Evolutionary conservation across 345 rosid species (phyloP).

Genomic region (Psidium friedrichsthalianum): DNA sequence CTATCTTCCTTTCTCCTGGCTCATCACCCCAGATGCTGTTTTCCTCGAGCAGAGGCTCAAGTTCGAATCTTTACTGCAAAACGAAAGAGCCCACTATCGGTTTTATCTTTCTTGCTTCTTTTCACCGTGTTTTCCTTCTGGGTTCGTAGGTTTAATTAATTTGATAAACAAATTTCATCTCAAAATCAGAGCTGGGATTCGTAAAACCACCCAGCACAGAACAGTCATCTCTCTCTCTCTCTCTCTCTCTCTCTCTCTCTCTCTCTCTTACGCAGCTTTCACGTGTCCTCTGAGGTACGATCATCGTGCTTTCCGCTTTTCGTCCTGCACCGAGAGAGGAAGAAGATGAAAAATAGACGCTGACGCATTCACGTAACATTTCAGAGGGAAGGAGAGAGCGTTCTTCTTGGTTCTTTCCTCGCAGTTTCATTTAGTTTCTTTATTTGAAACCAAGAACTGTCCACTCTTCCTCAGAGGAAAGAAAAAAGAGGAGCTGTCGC

Average conservation of each 20-base stretch:
- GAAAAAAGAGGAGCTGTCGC: neutral
- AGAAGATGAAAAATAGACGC: neutral
- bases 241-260: neutral
- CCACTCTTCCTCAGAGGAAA: neutral
- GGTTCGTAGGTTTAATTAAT: neutral
- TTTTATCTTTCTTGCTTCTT: neutral
- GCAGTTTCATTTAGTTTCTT: neutral
- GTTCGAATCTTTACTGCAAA: neutral
- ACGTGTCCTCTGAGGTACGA: conserved; percentile 35
- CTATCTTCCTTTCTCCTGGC: neutral
- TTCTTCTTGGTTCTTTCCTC: neutral
- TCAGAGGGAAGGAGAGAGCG: neutral
- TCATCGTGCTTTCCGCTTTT: conserved; percentile 25
- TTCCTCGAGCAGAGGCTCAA: neutral
- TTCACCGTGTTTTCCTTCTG: neutral
- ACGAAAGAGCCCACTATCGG: neutral
- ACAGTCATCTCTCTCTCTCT: neutral
- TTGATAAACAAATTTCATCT: neutral
- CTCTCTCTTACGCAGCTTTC: conserved; percentile 40
- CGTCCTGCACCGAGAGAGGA: neutral
- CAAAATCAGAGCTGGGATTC: conserved; percentile 21
- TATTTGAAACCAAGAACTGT: neutral
- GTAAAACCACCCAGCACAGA: neutral
- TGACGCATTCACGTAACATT: neutral
- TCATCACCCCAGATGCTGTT: neutral